These are phyloP conservation scores for Penicillium sp. DNA, from an alignment of 2,329 filamentous ascomycete species.

Conservation along the genomic window DNA sequence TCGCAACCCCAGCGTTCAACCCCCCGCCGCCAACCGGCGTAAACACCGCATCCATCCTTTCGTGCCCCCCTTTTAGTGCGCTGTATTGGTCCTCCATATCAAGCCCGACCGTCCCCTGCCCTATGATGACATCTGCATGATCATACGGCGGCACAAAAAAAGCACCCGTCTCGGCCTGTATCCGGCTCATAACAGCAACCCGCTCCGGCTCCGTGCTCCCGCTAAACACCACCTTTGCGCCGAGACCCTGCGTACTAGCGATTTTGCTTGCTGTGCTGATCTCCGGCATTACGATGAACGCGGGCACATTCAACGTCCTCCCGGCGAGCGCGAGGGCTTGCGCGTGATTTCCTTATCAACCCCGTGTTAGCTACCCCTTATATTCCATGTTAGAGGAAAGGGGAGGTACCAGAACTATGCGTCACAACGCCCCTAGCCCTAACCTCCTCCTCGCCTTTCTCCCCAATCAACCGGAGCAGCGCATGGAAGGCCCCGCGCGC, in stretches of 20 bases:
- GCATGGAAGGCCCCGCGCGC: constrained; percentile 87
- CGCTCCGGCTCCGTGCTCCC: constrained; percentile 77
- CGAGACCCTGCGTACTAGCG: constrained; percentile 72
- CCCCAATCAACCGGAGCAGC: constrained; percentile 62
- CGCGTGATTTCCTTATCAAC: constrained; percentile 77
- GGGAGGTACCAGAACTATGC: constrained; percentile 70
- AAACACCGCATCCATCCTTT: constrained; percentile 64
- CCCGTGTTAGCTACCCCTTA: neutral
- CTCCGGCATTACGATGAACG: constrained; percentile 88
- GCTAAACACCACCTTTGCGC: constrained; percentile 73
- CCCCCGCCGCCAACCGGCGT: constrained; percentile 85
- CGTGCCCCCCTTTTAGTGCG: constrained; percentile 34
- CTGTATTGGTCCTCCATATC: constrained; percentile 74
- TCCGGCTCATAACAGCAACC: constrained; percentile 67
- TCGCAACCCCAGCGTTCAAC: constrained; percentile 77
- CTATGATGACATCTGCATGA: constrained; percentile 84
- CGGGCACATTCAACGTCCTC: constrained; percentile 65
- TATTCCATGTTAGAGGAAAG: neutral
- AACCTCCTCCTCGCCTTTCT: constrained; percentile 60
- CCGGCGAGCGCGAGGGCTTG: constrained; percentile 88
- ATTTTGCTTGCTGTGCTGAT: constrained; percentile 85
- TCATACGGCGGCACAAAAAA: constrained; percentile 86
- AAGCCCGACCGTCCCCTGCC: constrained; percentile 83
- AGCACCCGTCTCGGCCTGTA: constrained; percentile 69
- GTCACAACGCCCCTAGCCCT: constrained; percentile 72